Conservation (phyloP, 495 filamentous ascomycete genomes). For the Aspergillus steynii region DNA sequence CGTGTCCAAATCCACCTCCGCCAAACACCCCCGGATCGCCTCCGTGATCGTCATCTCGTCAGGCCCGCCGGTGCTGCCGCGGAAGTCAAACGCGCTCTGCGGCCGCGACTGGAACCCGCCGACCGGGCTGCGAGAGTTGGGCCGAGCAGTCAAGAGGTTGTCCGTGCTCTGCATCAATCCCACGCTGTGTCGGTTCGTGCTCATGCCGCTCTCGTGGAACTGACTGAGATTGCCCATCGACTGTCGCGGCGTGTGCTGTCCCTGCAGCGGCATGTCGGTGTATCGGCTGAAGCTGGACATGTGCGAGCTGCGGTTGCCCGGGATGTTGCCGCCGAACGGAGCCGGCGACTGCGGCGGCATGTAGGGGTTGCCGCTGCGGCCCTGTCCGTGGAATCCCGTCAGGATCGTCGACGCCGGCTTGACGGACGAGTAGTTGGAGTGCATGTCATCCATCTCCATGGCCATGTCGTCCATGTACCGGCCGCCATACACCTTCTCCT, state of each 20-base stretch:
- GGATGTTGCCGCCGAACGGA: slow-evolving; percentile 58
- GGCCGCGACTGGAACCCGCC: slow-evolving; percentile 55
- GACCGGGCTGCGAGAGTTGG: slow-evolving; percentile 54
- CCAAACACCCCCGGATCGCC: slow-evolving; percentile 75
- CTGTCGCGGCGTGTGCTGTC: slow-evolving; percentile 50
- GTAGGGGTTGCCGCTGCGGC: slow-evolving; percentile 55
- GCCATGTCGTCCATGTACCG: slow-evolving; percentile 62
- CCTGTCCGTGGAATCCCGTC: slow-evolving; percentile 75
- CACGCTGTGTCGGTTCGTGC: slow-evolving; percentile 49
- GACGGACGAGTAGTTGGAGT: slow-evolving; percentile 91
- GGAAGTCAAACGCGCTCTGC: slow-evolving; percentile 69
- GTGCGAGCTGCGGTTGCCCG: slow-evolving; percentile 55
- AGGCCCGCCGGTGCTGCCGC: slow-evolving; percentile 59
- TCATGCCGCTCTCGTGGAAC: slow-evolving; percentile 51
- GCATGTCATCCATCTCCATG: slow-evolving; percentile 97
- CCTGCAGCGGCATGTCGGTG: slow-evolving; percentile 47
- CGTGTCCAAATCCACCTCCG: slow-evolving; percentile 90
- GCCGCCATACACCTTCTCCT: slow-evolving; percentile 64
- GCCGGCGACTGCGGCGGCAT: slow-evolving; percentile 81
- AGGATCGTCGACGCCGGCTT: slow-evolving; percentile 91
- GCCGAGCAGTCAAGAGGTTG: slow-evolving; percentile 56
- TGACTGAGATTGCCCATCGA: slow-evolving; percentile 63
- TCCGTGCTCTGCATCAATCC: slow-evolving; percentile 58
- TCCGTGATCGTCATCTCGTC: slow-evolving; percentile 74
- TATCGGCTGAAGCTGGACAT: slow-evolving; percentile 56